Evolutionary conservation across 768 basidiomycete species (phyloP).

Genomic region (Boletus rufocinnamomeus): DNA sequence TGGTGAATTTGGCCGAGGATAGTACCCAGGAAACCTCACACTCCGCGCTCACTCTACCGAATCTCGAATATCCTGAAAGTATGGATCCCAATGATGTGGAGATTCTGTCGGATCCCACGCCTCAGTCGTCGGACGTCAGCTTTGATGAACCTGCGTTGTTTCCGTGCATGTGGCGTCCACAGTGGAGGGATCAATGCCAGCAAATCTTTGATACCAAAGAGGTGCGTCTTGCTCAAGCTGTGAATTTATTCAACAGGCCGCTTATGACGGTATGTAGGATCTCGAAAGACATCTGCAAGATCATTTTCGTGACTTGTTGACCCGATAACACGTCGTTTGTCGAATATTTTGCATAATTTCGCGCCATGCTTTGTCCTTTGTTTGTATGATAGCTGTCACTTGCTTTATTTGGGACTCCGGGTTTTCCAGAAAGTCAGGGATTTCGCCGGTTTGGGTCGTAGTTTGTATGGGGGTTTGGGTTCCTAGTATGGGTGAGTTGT

Average conservation of each 20-base stretch:
- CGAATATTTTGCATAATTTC: background rate
- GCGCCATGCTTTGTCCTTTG: background rate
- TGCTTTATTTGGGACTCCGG: background rate
- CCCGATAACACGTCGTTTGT: background rate
- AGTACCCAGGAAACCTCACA: constrained; percentile 10
- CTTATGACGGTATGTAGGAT: constrained; percentile 18
- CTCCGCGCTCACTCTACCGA: background rate
- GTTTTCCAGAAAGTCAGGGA: no score
- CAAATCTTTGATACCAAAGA: constrained; percentile 33
- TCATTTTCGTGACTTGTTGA: constrained; percentile 19
- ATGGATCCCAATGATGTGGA: constrained; percentile 27
- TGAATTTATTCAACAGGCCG: background rate
- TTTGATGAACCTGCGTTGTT: constrained; percentile 24
- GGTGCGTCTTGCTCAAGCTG: constrained; percentile 13
- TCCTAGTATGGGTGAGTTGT: no score
- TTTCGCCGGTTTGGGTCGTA: no score
- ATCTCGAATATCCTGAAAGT: constrained; percentile 8
- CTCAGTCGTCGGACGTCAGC: constrained; percentile 4
- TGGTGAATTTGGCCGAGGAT: background rate
- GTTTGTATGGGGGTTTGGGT: no score
- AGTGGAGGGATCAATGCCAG: constrained; percentile 29
- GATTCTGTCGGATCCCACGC: constrained; percentile 1
- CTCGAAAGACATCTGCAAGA: constrained; percentile 29
- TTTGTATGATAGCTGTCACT: background rate
- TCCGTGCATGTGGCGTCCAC: constrained; percentile 35